Evolutionary conservation across 805 yeast genomes (phyloP).

Genomic region (Jamesozyma lodderae): DNA sequence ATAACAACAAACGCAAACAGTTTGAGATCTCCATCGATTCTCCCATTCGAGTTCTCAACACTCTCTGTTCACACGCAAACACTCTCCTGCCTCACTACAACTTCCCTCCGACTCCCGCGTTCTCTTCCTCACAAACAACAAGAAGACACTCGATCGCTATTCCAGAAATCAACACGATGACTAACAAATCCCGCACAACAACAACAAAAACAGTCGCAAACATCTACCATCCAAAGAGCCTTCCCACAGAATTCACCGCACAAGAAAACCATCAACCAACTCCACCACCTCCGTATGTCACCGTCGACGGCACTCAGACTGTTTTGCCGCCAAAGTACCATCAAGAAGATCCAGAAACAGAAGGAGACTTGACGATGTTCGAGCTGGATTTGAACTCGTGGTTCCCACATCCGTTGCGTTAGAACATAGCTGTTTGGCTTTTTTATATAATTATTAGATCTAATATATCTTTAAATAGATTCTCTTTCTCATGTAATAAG

Average conservation of each 20-base stretch:
- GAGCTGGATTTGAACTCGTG: slow-evolving; percentile 17
- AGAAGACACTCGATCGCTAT: too few species aligned
- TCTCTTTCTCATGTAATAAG: not conserved
- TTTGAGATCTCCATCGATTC: slow-evolving; percentile 90
- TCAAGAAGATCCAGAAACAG: not conserved
- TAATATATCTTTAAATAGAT: not conserved
- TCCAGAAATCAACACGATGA: not conserved
- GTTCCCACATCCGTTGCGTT: slow-evolving; percentile 21
- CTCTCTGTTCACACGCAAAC: slow-evolving; percentile 69
- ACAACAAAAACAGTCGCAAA: not conserved
- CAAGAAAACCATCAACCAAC: too few species aligned
- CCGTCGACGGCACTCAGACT: too few species aligned
- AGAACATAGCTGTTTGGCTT: too few species aligned
- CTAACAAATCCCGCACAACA: not conserved
- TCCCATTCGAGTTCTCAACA: slow-evolving; percentile 74
- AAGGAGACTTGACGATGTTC: slow-evolving; percentile 32
- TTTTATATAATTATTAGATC: too few species aligned
- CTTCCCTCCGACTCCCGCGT: too few species aligned
- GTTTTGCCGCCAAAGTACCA: not conserved
- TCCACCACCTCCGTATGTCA: slow-evolving; percentile 4
- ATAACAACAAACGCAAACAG: slow-evolving; percentile 64
- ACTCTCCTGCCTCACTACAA: slow-evolving; percentile 65
- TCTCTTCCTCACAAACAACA: too few species aligned
- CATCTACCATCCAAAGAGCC: not conserved
- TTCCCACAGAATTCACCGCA: not conserved